Conservation (phyloP, 352 stramenopile genomes). For the Thalassiosira exigua region DNA sequence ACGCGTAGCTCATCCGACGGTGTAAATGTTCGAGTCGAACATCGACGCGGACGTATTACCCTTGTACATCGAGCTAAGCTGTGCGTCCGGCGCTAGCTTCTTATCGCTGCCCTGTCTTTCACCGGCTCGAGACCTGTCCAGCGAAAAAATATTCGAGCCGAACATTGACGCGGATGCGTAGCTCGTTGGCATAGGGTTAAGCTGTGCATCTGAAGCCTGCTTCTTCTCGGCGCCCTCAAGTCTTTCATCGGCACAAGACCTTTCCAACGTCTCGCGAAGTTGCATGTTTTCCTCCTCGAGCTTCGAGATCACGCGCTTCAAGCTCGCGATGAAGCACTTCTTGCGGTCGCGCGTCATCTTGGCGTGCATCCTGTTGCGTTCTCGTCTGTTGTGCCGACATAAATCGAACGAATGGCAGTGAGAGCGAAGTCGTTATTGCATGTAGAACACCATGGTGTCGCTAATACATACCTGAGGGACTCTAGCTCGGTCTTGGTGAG, state of each 20-base stretch:
- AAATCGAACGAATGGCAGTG: background rate
- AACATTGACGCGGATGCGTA: background rate
- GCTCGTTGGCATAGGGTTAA: background rate
- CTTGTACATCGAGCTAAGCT: no score
- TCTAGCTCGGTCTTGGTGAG: constrained; percentile 74
- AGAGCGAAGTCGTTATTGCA: constrained; percentile 5
- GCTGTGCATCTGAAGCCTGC: background rate
- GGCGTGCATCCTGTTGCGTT: constrained; percentile 84
- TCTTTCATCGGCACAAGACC: constrained; percentile 24
- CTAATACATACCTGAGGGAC: constrained; percentile 66
- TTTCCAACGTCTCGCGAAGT: constrained; percentile 58
- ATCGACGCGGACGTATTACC: constrained; percentile 37
- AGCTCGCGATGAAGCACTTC: constrained; percentile 74
- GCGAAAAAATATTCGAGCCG: no score
- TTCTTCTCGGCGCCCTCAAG: background rate
- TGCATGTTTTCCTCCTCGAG: constrained; percentile 72
- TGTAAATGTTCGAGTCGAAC: constrained; percentile 47
- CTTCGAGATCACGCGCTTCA: constrained; percentile 76
- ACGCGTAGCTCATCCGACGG: constrained; percentile 22
- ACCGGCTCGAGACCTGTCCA: no score
- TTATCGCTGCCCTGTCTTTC: no score
- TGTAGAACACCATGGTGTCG: constrained; percentile 10
- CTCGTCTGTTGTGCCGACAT: constrained; percentile 53
- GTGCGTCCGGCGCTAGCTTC: no score
- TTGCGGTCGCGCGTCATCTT: constrained; percentile 85